Percentiles rank a stretch among this genome's conserved stretches.
Evolutionary conservation across 495 filamentous ascomycete species (phyloP).

Genomic region (Tuber brumale): DNA sequence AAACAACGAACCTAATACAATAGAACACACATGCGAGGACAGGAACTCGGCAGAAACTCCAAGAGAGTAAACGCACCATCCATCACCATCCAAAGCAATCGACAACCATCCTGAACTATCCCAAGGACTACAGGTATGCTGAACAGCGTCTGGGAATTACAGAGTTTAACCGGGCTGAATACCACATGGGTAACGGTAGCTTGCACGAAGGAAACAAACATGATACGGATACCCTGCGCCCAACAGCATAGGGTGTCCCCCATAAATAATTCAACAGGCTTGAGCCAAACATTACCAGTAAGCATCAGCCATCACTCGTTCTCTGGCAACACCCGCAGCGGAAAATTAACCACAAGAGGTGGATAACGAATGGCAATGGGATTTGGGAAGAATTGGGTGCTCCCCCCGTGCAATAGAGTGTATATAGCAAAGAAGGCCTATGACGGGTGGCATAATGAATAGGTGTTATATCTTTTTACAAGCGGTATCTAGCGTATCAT

Average conservation of each 20-base stretch:
- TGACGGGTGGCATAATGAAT: not conserved
- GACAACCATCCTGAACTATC: not conserved
- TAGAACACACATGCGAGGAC: not conserved
- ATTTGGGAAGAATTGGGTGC: not conserved
- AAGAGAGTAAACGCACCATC: not conserved
- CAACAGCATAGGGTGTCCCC: not conserved
- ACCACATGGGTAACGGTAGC: not conserved
- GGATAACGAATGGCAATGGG: not conserved
- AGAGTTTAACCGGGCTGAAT: not conserved
- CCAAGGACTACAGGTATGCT: not conserved
- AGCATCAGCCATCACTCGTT: not conserved
- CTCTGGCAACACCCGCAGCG: rapidly evolving
- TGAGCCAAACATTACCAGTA: not conserved
- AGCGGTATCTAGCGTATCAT: too few species aligned
- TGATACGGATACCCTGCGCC: not conserved
- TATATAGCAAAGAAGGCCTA: not conserved
- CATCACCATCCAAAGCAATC: not conserved
- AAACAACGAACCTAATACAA: not conserved
- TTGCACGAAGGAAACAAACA: not conserved
- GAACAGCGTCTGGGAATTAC: not conserved
- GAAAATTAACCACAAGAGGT: too few species aligned
- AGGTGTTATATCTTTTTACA: too few species aligned
- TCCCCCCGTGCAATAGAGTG: not conserved
- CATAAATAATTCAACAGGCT: not conserved
- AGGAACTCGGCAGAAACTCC: not conserved